Evolutionary conservation across 225 moss, liverwort and hornwort species (phyloP), one percentile per base, ranked within the genome.

Genomic region (Physcomitrium patens): DNA sequence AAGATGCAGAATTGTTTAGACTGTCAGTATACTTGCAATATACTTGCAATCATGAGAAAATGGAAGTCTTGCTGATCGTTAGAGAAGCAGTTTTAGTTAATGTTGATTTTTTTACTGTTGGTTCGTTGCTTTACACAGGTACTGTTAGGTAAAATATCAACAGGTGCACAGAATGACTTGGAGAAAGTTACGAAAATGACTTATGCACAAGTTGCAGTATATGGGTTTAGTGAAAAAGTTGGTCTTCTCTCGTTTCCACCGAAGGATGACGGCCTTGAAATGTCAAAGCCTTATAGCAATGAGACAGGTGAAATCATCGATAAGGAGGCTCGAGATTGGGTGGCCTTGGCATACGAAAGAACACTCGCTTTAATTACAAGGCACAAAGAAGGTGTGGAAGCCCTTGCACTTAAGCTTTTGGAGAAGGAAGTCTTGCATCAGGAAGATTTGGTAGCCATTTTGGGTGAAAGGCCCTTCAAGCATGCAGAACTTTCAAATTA

Each of bases 171-270:
- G 50, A 99, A 99, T 67, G 97, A 99, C 84, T 72, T 99, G 72
- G 95, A 99, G 77, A 95, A 99, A 67, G 97, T 99, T 1, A 99
- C 97, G 41, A 99, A 95, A 76, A 99, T 99, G 90, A 95, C 97
- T 0, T 99, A 99, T 75, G 97, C 95, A 16, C 97, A 99, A 81
- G 94, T 99, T 12, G 97, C 93, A 42, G 95, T 99, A 1, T 99
- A 99, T 68, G 95, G 97, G 26, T 99, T 99, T 65, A 99, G 97
- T 76, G 93, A 95, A 3, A 99, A 99, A 83, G 93, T 99, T 44
- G 97, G 95, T 26, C 86, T 99, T 14, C 86, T 93, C 18, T 99
- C 95, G 11, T 99, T 99, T 44, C 97, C 97, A 58, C 97, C 93
- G 27, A 91, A 91, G 73, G 97, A 99, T 12, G 97, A 99, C 71